Evolutionary conservation across 2,329 filamentous ascomycete species (phyloP), one percentile per base, ranked within the genome.

Genomic region (Aspergillus viridinutans): DNA sequence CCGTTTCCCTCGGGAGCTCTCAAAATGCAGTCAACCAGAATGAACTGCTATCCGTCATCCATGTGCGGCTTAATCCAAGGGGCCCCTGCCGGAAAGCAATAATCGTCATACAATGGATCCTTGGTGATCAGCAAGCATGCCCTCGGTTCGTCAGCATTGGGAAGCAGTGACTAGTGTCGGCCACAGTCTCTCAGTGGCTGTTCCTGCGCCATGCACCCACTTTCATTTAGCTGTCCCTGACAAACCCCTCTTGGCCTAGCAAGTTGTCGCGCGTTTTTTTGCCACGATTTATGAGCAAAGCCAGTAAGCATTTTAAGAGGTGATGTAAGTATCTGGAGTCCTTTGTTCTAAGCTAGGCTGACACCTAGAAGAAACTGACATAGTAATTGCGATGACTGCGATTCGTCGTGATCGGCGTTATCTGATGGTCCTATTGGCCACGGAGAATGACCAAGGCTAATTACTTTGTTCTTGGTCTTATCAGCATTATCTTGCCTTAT

Each of bases 381-480:
- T 25, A 21, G 12, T 3, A 14, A 10, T 26, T n/a, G 21, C 43
- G 6, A 14, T 14, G 43, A 23, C n/a, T 38, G 20, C 12, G 7
- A 45, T 45, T 45, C 42, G n/a, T 45, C 20, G 1, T 9, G 42
- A 23, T 45, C 6, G 2, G n/a, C 12, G 40, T 8, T 43, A 8
- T 17, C 40, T 43, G n/a, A 12, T 21, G 17, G 42, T 23, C 21
- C 8, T 9, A 45, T 26, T 47, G n/a, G n/a, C 14, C 20, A 21
- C 12, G 20, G 23, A 57, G 23, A 57, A 67, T 69, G 66, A 69
- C 67, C 64, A 68, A 56, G 65, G 61, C 59, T 58, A 68, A 69
- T 69, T 64, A 69, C 66, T 60, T 54, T 55, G 62, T 63, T 58
- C 53, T 59, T 59, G 58, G 50, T 55, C 60, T 67, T 69, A 68